phyloP scores from a whole-genome alignment of 228 moss, liverwort and hornwort genomes.

The Sphagnum fallax region DNA sequence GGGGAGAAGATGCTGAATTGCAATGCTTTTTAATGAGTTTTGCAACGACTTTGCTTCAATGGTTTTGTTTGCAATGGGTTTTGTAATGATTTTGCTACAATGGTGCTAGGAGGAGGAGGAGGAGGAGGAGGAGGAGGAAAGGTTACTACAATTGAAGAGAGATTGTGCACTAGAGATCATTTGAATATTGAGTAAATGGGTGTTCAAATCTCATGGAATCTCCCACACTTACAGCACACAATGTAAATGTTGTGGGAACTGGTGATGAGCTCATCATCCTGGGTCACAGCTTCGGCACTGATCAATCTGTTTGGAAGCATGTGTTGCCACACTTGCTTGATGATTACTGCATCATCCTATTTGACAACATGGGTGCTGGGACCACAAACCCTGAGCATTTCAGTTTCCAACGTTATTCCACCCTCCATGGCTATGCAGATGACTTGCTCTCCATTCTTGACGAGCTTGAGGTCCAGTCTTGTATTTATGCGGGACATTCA shows the following conservation, averaged over 20 bases:
- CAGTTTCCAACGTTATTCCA: slow-evolving; percentile 42
- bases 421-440: slow-evolving; percentile 39
- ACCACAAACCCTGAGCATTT: slow-evolving; percentile 48
- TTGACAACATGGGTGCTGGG: slow-evolving; percentile 47
- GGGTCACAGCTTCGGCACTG: slow-evolving; percentile 50
- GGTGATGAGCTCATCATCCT: slow-evolving; percentile 32
- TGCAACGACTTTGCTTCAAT: no score
- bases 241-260: slow-evolving; percentile 35
- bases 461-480: slow-evolving; percentile 28
- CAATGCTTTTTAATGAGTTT: no score
- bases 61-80: no score
- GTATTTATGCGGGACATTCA: slow-evolving; percentile 33
- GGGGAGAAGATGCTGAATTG: no score
- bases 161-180: no score
- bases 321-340: slow-evolving; percentile 29
- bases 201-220: no score
- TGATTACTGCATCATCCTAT: slow-evolving; percentile 34
- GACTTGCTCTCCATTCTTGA: slow-evolving; percentile 46
- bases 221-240: slow-evolving; percentile 29
- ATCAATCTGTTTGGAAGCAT: slow-evolving; percentile 55
- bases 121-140: no score
- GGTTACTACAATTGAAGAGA: no score
- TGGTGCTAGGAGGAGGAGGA: no score
- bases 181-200: no score
- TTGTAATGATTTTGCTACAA: no score